These are phyloP conservation scores for Pichia sp. DNA, from an alignment of 1,139 yeast species.

Conservation along the genomic window DNA sequence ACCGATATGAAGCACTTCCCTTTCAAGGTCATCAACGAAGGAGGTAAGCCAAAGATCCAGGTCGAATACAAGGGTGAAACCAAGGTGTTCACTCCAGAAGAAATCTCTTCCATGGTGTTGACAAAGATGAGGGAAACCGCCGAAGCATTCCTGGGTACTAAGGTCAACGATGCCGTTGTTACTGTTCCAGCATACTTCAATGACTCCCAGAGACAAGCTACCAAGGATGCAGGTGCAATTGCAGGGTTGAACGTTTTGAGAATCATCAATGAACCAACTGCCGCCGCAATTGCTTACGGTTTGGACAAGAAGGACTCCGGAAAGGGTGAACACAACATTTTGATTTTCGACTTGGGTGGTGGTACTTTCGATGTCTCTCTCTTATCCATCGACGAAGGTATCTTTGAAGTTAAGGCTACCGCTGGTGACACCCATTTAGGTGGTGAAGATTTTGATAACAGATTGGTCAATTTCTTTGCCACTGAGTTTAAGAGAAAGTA, in stretches of 20 bases:
- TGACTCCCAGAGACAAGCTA: conserved; percentile 61
- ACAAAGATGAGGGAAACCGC: conserved; percentile 91
- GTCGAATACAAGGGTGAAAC: conserved; percentile 68
- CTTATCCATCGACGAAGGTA: conserved; percentile 90
- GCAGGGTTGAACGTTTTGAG: conserved; percentile 58
- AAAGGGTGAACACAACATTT: conserved; percentile 74
- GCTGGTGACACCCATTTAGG: conserved; percentile 99
- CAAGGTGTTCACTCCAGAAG: conserved; percentile 81
- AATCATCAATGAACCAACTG: conserved; percentile 60
- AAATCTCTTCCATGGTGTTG: conserved; percentile 86
- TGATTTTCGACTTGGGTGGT: conserved; percentile 95
- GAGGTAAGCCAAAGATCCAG: conserved; percentile 75
- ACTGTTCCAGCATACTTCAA: conserved; percentile 65
- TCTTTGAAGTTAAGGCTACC: conserved; percentile 93
- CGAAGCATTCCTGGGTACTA: conserved; percentile 69
- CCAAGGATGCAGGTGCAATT: conserved; percentile 59
- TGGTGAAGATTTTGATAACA: conserved; percentile 91
- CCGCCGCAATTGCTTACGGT: conserved; percentile 62
- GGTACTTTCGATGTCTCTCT: conserved; percentile 97
- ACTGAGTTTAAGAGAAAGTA: conserved; percentile 83
- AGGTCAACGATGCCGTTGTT: conserved; percentile 68
- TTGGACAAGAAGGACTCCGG: conserved; percentile 61
- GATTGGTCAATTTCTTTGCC: conserved; percentile 73
- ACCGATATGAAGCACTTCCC: conserved; percentile 82
- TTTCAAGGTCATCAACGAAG: conserved; percentile 60